phyloP scores from a whole-genome alignment of 2,329 filamentous ascomycete species.

The Hypoxylon sp. region DNA sequence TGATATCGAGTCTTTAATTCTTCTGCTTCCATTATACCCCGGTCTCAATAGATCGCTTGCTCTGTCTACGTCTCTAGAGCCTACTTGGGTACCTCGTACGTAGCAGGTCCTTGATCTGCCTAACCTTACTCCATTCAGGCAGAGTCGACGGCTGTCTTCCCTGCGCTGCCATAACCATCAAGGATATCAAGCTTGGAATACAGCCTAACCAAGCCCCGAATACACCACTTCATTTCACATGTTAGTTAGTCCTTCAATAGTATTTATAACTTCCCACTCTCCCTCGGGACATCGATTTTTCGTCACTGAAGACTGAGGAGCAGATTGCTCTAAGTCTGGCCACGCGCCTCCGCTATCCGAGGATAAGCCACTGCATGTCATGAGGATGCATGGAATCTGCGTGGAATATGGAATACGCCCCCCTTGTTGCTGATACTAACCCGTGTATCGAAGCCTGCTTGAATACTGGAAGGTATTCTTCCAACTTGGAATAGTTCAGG shows the following conservation, averaged over 20 bases:
- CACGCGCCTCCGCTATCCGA: slow-evolving; percentile 3
- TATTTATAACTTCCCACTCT: slow-evolving; percentile 9
- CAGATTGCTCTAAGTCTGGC: neutral
- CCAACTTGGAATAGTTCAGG: neutral
- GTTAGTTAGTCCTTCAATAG: slow-evolving; percentile 21
- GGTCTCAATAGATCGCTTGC: slow-evolving; percentile 5
- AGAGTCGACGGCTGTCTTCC: neutral
- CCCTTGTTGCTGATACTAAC: slow-evolving; percentile 15
- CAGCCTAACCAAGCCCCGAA: neutral
- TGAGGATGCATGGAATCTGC: slow-evolving; percentile 10
- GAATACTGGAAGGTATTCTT: neutral
- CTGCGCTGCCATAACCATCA: neutral
- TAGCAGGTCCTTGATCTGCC: neutral
- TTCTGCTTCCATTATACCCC: slow-evolving; percentile 2
- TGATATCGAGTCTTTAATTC: neutral
- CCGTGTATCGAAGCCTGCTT: slow-evolving; percentile 1
- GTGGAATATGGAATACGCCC: neutral
- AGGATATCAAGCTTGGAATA: slow-evolving; percentile 6
- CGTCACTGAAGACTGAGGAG: slow-evolving; percentile 9
- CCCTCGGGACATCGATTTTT: slow-evolving; percentile 1
- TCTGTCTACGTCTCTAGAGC: too few species aligned
- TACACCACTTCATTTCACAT: slow-evolving; percentile 2
- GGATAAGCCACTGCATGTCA: neutral
- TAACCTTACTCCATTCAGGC: neutral
- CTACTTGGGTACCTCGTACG: neutral